Percentiles rank a stretch among this genome's conserved stretches.
Evolutionary conservation across 2,329 filamentous ascomycete species (phyloP).

Genomic region (Calonectria montana): DNA sequence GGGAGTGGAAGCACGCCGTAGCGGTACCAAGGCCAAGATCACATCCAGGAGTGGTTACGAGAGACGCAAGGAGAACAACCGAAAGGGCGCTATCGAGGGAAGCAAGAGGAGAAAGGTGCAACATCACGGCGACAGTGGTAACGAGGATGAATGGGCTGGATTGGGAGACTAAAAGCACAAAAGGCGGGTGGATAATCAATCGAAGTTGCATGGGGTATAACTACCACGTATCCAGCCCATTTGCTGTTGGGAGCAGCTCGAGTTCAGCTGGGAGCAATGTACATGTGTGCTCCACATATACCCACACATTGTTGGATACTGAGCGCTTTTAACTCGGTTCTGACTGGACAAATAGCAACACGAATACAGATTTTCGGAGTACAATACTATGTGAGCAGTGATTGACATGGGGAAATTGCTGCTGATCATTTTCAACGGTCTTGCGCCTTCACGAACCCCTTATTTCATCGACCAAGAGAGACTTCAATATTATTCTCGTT

Average conservation of each 20-base stretch:
- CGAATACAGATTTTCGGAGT: neutral
- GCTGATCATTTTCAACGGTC: neutral
- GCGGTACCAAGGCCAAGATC: slow-evolving; percentile 69
- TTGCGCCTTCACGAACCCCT: neutral
- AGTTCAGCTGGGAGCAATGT: neutral
- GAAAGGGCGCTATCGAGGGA: slow-evolving; percentile 69
- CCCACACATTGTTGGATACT: neutral
- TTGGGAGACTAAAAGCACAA: slow-evolving; percentile 47
- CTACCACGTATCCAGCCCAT: neutral
- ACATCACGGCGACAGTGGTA: slow-evolving; percentile 33
- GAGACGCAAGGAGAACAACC: slow-evolving; percentile 75
- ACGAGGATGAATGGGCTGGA: slow-evolving; percentile 60
- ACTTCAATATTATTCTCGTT: neutral
- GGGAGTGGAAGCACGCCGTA: slow-evolving; percentile 79
- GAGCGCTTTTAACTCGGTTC: neutral
- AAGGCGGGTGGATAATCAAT: neutral
- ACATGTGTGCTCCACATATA: neutral
- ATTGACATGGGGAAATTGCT: slow-evolving; percentile 5
- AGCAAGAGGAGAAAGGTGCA: slow-evolving; percentile 67
- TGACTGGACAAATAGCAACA: neutral
- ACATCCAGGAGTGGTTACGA: slow-evolving; percentile 86
- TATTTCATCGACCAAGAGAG: neutral
- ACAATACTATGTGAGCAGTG: neutral
- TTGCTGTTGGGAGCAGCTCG: neutral
- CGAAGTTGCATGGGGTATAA: neutral